Conservation (phyloP, 148 eudicot species). For the Heliamphora exappendiculata region DNA sequence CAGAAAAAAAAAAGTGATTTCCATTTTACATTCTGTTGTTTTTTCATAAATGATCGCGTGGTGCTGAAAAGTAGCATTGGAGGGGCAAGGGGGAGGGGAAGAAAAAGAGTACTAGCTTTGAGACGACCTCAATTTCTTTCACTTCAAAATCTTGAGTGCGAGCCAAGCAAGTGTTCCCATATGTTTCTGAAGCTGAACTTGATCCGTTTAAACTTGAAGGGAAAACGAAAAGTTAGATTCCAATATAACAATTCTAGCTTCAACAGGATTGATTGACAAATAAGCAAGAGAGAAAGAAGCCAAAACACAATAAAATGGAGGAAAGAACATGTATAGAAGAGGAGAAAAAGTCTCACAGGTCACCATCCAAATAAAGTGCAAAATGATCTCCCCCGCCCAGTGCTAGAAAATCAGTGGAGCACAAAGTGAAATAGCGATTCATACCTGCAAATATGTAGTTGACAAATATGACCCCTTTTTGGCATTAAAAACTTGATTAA, state of each 20-base stretch:
- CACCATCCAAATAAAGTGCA: slow-evolving; percentile 81
- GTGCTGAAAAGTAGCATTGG: no score
- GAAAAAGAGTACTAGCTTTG: background rate
- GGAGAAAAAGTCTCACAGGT: slow-evolving; percentile 54
- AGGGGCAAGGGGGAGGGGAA: background rate
- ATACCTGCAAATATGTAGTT: slow-evolving; percentile 44
- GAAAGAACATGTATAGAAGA: background rate
- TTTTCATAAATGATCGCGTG: background rate
- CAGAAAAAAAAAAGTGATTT: background rate
- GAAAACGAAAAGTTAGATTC: background rate
- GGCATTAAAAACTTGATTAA: background rate
- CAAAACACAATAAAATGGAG: background rate
- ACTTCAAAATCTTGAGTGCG: slow-evolving; percentile 64
- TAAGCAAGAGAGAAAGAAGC: background rate
- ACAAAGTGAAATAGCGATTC: slow-evolving; percentile 85
- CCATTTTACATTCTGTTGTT: background rate
- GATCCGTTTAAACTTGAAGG: slow-evolving; percentile 65
- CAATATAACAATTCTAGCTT: background rate
- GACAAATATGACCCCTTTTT: background rate
- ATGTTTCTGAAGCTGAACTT: slow-evolving; percentile 87
- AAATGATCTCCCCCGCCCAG: slow-evolving; percentile 89
- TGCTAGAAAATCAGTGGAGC: slow-evolving; percentile 79
- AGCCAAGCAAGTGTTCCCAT: slow-evolving; percentile 84
- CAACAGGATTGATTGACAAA: background rate
- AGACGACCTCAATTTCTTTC: slow-evolving; percentile 82